phyloP scores from a whole-genome alignment of 2,329 filamentous ascomycete species.

The Tolypocladium pustulatum region DNA sequence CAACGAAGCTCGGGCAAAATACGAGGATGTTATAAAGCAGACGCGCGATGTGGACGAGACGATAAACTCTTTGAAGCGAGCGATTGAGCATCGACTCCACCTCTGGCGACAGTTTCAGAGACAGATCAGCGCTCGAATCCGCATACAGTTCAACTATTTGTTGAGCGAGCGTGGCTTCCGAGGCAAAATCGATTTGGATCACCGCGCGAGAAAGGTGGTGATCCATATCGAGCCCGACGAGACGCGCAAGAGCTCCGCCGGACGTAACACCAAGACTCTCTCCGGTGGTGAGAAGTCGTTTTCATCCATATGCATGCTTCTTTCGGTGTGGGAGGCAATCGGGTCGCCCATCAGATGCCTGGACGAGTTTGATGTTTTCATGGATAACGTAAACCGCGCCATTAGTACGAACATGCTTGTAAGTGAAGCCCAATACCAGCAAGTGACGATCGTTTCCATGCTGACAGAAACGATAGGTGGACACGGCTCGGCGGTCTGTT shows the following conservation, averaged over 20 bases:
- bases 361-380: slow-evolving; percentile 98
- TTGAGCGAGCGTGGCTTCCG: slow-evolving; percentile 84
- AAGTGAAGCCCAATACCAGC: slow-evolving; percentile 23
- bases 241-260: slow-evolving; percentile 57
- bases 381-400: slow-evolving; percentile 93
- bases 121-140: slow-evolving; percentile 75
- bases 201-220: slow-evolving; percentile 62
- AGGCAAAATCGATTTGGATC: slow-evolving; percentile 70
- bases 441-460: background rate
- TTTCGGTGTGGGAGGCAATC: slow-evolving; percentile 97
- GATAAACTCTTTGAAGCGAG: slow-evolving; percentile 37
- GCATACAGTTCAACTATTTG: slow-evolving; percentile 78
- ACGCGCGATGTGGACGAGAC: slow-evolving; percentile 29
- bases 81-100: slow-evolving; percentile 57
- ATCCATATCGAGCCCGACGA: slow-evolving; percentile 64
- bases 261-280: slow-evolving; percentile 80
- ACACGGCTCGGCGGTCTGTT: slow-evolving; percentile 74
- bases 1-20: slow-evolving; percentile 27
- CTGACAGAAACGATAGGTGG: slow-evolving; percentile 46
- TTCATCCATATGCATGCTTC: slow-evolving; percentile 85
- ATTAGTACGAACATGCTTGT: slow-evolving; percentile 92
- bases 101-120: slow-evolving; percentile 77
- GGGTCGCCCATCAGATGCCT: slow-evolving; percentile 88
- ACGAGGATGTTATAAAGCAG: slow-evolving; percentile 30
- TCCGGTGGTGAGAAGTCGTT: slow-evolving; percentile 98